Evolutionary conservation across 73 alveolate species (phyloP).

Genomic region (Paramecium caudatum): DNA sequence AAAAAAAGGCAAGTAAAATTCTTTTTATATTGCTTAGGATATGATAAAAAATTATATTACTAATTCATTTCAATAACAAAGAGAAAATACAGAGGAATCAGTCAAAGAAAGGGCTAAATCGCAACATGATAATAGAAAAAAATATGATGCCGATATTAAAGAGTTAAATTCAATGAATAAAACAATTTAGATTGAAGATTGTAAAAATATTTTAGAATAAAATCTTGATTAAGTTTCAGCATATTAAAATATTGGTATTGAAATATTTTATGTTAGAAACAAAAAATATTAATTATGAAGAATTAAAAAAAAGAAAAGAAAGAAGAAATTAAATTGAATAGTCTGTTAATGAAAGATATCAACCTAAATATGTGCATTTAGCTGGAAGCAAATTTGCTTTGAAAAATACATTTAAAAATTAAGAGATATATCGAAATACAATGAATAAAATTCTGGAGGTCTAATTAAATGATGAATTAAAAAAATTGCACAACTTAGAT

Average conservation of each 20-base stretch:
- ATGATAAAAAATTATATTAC: background rate
- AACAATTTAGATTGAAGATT: background rate
- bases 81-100: background rate
- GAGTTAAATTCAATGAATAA: background rate
- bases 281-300: background rate
- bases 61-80: background rate
- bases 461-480: slow-evolving; percentile 12
- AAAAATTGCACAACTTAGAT: background rate
- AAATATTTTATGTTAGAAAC: background rate
- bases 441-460: background rate
- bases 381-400: slow-evolving; percentile 48
- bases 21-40: background rate
- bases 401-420: slow-evolving; percentile 2
- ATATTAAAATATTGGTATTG: background rate
- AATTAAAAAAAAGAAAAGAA: background rate
- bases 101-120: slow-evolving; percentile 2
- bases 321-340: background rate
- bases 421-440: background rate
- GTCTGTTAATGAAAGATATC: slow-evolving; percentile 7
- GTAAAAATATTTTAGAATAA: no score
- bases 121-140: background rate
- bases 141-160: background rate
- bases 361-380: slow-evolving; percentile 53
- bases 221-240: background rate
- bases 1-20: background rate